Conservation (phyloP, 176 grass and related monocot species). For the Triticum aestivum region DNA sequence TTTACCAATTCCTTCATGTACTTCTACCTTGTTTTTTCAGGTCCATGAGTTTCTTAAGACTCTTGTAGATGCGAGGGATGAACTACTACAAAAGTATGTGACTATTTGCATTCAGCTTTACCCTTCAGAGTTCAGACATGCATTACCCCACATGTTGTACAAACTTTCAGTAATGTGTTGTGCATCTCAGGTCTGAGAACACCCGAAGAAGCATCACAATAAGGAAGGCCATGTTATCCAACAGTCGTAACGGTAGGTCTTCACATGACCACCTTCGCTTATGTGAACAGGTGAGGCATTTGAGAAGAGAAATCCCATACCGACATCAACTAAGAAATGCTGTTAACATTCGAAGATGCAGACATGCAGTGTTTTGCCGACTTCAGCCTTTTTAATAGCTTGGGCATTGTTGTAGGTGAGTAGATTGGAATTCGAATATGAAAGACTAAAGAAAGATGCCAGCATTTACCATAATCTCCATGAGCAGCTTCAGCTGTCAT, state of each 20-base stretch:
- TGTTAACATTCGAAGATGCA: background rate
- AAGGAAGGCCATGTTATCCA: constrained; percentile 86
- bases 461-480: constrained; percentile 68
- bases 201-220: constrained; percentile 85
- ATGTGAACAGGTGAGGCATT: constrained; percentile 71
- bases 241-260: constrained; percentile 52
- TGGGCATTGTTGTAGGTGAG: constrained; percentile 43
- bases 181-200: constrained; percentile 51
- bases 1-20: background rate
- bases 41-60: constrained; percentile 69
- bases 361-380: background rate
- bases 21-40: constrained; percentile 48
- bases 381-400: background rate
- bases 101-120: constrained; percentile 30
- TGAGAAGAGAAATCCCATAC: background rate
- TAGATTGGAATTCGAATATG: constrained; percentile 71
- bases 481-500: constrained; percentile 66
- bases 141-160: background rate
- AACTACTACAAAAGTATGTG: constrained; percentile 72
- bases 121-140: constrained; percentile 5
- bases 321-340: background rate
- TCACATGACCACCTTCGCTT: constrained; percentile 73
- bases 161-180: constrained; percentile 3
- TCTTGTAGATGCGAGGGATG: constrained; percentile 81
- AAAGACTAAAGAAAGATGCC: constrained; percentile 78